phyloP scores from a whole-genome alignment of 768 basidiomycete species.

The Termitomyces titanicus region DNA sequence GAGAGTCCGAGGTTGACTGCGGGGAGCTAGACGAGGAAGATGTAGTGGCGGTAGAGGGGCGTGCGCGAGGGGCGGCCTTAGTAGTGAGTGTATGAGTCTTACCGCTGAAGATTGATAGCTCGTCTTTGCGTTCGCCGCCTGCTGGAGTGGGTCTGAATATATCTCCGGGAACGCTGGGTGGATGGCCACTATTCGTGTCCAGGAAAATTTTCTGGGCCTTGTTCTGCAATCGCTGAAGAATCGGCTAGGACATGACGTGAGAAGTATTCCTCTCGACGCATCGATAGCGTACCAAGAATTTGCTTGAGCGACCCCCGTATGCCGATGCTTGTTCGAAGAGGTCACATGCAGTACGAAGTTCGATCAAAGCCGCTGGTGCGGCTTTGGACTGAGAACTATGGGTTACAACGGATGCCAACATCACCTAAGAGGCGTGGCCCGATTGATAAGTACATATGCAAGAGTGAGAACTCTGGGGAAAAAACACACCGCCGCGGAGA shows the following conservation, averaged over 20 bases:
- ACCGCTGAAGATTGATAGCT: slow-evolving; percentile 75
- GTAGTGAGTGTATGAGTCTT: slow-evolving; percentile 62
- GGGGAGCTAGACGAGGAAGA: slow-evolving; percentile 14
- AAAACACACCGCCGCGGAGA: slow-evolving; percentile 54
- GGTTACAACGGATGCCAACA: slow-evolving; percentile 76
- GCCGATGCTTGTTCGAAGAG: slow-evolving; percentile 61
- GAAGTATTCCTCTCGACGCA: background rate
- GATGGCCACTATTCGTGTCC: slow-evolving; percentile 43
- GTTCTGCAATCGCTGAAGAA: slow-evolving; percentile 53
- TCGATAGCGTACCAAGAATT: slow-evolving; percentile 45
- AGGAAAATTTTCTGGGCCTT: slow-evolving; percentile 57
- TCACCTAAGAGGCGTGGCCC: slow-evolving; percentile 44
- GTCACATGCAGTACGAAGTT: slow-evolving; percentile 58
- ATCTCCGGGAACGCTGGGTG: slow-evolving; percentile 45
- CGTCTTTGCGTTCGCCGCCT: slow-evolving; percentile 52
- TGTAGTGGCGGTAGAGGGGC: background rate
- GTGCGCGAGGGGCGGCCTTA: slow-evolving; percentile 23
- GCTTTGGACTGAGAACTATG: slow-evolving; percentile 65
- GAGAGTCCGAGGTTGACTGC: slow-evolving; percentile 9
- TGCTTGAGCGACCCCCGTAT: slow-evolving; percentile 63
- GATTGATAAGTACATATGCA: background rate
- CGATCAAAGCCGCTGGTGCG: slow-evolving; percentile 64
- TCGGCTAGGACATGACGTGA: slow-evolving; percentile 41
- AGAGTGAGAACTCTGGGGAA: background rate
- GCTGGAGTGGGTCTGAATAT: slow-evolving; percentile 52